Conservation (phyloP, 352 stramenopile species). For the Phytophthora capsici region DNA sequence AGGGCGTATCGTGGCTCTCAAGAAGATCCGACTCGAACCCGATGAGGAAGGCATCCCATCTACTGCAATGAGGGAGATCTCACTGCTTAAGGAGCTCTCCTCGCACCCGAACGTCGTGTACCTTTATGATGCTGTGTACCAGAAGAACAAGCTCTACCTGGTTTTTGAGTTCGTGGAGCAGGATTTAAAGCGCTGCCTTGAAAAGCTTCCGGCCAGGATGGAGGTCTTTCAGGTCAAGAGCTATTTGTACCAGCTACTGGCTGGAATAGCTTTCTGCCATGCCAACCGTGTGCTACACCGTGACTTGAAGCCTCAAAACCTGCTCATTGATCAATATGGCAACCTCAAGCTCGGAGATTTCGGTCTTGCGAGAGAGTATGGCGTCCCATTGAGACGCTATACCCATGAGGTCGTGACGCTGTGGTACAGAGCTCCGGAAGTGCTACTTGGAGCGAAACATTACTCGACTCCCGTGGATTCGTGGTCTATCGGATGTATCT, state of each 20-base stretch:
- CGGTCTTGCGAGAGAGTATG: conserved; percentile 90
- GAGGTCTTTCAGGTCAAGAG: conserved; percentile 86
- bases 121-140: conserved; percentile 84
- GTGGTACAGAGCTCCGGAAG: conserved; percentile 96
- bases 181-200: conserved; percentile 90
- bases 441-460: conserved; percentile 93
- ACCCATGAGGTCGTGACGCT: conserved; percentile 96
- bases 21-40: conserved; percentile 90
- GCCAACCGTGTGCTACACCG: conserved; percentile 96
- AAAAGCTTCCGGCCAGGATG: conserved; percentile 92
- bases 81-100: conserved; percentile 93
- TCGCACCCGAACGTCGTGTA: conserved; percentile 95
- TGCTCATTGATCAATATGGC: conserved; percentile 89
- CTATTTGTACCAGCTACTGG: conserved; percentile 83
- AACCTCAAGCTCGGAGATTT: conserved; percentile 95
- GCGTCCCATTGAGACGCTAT: conserved; percentile 89
- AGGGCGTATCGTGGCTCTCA: conserved; percentile 94
- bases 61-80: conserved; percentile 98
- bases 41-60: conserved; percentile 98
- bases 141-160: conserved; percentile 88
- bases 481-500: conserved; percentile 94
- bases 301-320: conserved; percentile 98
- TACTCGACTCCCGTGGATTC: conserved; percentile 95
- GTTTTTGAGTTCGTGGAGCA: conserved; percentile 91
- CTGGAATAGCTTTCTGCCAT: conserved; percentile 95